Percentiles rank a stretch among this genome's conserved stretches.
Evolutionary conservation across 1,284 basidiomycete species (phyloP).

Genomic region (Papiliotrema fonsecae): DNA sequence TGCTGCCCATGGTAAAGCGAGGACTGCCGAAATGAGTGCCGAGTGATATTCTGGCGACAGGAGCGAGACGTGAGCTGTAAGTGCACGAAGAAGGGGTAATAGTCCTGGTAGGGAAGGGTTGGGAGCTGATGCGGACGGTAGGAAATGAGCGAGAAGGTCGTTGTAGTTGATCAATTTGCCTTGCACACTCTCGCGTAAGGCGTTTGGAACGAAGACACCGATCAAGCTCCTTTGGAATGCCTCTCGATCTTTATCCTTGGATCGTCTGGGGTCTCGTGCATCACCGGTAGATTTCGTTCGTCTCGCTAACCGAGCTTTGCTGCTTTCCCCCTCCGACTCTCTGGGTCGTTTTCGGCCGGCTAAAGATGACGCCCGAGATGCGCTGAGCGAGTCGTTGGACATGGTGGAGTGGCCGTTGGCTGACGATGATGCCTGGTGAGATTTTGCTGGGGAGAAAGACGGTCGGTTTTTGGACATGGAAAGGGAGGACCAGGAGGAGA

Average conservation of each 20-base stretch:
- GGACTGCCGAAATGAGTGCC: constrained; percentile 79
- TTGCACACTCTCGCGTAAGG: constrained; percentile 36
- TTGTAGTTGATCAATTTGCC: constrained; percentile 51
- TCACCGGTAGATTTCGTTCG: constrained; percentile 44
- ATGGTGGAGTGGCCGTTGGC: constrained; percentile 11
- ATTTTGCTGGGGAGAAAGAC: constrained; percentile 7
- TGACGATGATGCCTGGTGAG: constrained; percentile 7
- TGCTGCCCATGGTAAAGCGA: constrained; percentile 85
- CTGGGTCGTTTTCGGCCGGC: constrained; percentile 41
- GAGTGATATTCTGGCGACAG: constrained; percentile 56
- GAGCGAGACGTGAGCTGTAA: constrained; percentile 61
- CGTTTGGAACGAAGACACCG: constrained; percentile 45
- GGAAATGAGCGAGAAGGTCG: constrained; percentile 54
- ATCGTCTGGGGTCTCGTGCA: constrained; percentile 11
- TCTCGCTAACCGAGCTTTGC: constrained; percentile 14
- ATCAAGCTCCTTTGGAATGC: constrained; percentile 46
- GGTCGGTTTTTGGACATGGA: constrained; percentile 8
- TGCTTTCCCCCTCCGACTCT: constrained; percentile 28
- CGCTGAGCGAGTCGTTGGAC: constrained; percentile 14
- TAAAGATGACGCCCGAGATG: constrained; percentile 32
- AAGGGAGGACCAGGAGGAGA: constrained; percentile 10
- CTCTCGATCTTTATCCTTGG: constrained; percentile 30
- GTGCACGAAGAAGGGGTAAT: constrained; percentile 55
- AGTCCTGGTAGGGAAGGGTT: constrained; percentile 45
- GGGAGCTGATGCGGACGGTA: constrained; percentile 35